Conservation (phyloP, 2,329 filamentous ascomycete genomes). For the Dothistroma septosporum region DNA sequence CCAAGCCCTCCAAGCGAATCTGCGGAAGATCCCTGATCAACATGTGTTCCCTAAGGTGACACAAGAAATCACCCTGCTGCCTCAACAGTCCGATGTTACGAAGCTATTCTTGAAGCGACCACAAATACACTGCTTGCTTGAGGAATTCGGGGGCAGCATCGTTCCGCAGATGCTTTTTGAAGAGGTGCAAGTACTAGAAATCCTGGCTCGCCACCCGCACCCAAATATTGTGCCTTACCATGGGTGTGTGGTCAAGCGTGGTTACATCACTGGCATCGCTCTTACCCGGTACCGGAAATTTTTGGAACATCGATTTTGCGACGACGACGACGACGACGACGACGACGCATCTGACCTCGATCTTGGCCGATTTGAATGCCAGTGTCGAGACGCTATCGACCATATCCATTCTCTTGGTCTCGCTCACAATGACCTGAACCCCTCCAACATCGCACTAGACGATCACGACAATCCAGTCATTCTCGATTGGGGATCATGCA, state of each 20-base stretch:
- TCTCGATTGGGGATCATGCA: conserved; percentile 36
- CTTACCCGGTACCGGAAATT: conserved; percentile 21
- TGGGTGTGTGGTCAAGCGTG: conserved; percentile 25
- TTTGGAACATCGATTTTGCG: conserved; percentile 20
- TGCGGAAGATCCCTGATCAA: conserved; percentile 14
- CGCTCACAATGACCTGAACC: conserved; percentile 37
- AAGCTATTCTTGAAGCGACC: conserved; percentile 26
- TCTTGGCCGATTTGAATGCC: conserved; percentile 18
- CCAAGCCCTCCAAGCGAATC: conserved; percentile 9
- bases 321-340: conserved; percentile 21
- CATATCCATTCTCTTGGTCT: conserved; percentile 34
- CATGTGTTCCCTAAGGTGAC: conserved; percentile 15
- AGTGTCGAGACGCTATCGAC: conserved; percentile 24
- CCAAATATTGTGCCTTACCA: conserved; percentile 26
- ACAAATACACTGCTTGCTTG: conserved; percentile 21
- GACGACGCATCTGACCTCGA: conserved; percentile 18
- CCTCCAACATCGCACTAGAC: conserved; percentile 35
- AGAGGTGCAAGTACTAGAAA: conserved; percentile 23
- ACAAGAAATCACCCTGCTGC: conserved; percentile 9
- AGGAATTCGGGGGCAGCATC: conserved; percentile 18
- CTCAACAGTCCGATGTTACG: conserved; percentile 3
- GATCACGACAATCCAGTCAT: conserved; percentile 27
- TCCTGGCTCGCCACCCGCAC: conserved; percentile 22
- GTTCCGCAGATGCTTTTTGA: conserved; percentile 23
- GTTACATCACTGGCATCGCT: conserved; percentile 22